phyloP scores from a whole-genome alignment of 768 basidiomycete species.

The Daedaleopsis nitida region DNA sequence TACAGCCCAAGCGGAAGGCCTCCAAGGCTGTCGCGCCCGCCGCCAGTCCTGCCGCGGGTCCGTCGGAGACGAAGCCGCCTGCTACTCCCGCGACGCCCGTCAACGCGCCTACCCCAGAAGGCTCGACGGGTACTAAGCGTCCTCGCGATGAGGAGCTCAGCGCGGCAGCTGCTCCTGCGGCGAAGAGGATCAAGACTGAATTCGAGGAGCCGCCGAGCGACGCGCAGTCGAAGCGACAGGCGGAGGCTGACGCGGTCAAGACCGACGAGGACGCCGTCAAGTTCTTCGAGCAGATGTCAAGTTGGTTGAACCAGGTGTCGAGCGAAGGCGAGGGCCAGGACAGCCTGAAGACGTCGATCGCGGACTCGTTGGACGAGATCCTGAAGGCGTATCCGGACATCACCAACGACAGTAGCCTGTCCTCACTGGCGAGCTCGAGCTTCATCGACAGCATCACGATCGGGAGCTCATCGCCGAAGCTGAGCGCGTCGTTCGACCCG shows the following conservation, averaged over 20 bases:
- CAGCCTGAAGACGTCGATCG: slow-evolving; percentile 47
- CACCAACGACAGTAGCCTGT: slow-evolving; percentile 37
- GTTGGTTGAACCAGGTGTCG: slow-evolving; percentile 57
- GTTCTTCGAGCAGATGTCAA: slow-evolving; percentile 66
- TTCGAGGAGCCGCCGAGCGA: slow-evolving; percentile 67
- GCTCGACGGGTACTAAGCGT: slow-evolving; percentile 40
- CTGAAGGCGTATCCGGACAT: slow-evolving; percentile 52
- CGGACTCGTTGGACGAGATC: slow-evolving; percentile 63
- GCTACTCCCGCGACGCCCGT: slow-evolving; percentile 22
- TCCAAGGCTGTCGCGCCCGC: slow-evolving; percentile 36
- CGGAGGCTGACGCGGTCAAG: slow-evolving; percentile 50
- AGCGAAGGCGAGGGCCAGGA: slow-evolving; percentile 46
- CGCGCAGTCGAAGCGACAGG: slow-evolving; percentile 42
- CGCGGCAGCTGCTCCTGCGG: slow-evolving; percentile 7
- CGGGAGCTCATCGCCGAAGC: slow-evolving; percentile 33
- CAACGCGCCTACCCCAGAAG: slow-evolving; percentile 19
- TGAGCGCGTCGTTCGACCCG: slow-evolving; percentile 42
- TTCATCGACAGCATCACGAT: slow-evolving; percentile 30
- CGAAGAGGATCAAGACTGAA: slow-evolving; percentile 68
- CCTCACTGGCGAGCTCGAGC: slow-evolving; percentile 31
- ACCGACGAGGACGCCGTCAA: slow-evolving; percentile 65
- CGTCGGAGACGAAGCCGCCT: slow-evolving; percentile 30
- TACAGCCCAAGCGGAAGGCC: slow-evolving; percentile 31
- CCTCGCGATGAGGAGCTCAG: slow-evolving; percentile 54
- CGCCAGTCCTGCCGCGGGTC: slow-evolving; percentile 35